Evolutionary conservation across 192 early-diverging fungal species (phyloP).

Genomic region (Podochytrium sp.): DNA sequence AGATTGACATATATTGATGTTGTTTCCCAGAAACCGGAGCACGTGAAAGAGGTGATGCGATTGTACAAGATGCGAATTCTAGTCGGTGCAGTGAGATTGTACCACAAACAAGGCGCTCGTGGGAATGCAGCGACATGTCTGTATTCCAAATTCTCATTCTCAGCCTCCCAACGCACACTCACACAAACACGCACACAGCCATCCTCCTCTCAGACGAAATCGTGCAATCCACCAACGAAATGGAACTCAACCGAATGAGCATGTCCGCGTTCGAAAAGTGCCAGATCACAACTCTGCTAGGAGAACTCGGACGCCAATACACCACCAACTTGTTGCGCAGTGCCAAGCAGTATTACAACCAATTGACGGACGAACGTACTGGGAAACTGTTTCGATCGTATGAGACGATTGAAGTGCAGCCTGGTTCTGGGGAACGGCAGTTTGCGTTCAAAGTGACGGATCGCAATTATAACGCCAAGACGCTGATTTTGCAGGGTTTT

Average conservation of each 20-base stretch:
- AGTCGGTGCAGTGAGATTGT: conserved; percentile 49
- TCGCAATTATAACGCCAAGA: conserved; percentile 52
- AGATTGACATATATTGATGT: no score
- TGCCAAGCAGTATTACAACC: conserved; percentile 42
- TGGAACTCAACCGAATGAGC: conserved; percentile 53
- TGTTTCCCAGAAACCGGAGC: conserved; percentile 43
- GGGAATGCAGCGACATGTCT: conserved; percentile 49
- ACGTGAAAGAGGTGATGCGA: conserved; percentile 44
- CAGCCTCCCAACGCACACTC: no score
- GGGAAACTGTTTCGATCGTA: conserved; percentile 55
- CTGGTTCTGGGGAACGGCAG: conserved; percentile 34
- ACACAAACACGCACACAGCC: no score
- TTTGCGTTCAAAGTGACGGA: conserved; percentile 50
- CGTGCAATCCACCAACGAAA: conserved; percentile 46
- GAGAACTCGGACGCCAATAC: conserved; percentile 48
- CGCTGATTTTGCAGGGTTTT: conserved; percentile 50
- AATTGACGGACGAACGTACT: conserved; percentile 53
- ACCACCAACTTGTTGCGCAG: conserved; percentile 41
- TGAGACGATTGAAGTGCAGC: conserved; percentile 44
- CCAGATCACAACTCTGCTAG: conserved; percentile 49
- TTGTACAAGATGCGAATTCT: conserved; percentile 54
- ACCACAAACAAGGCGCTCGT: conserved; percentile 52
- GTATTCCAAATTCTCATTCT: conserved; percentile 12
- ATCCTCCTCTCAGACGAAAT: conserved; percentile 50
- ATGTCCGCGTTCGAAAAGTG: conserved; percentile 56